Base-by-base conservation (phyloP, 441 rosid species). In the Arabidopsis hybrid region DNA sequence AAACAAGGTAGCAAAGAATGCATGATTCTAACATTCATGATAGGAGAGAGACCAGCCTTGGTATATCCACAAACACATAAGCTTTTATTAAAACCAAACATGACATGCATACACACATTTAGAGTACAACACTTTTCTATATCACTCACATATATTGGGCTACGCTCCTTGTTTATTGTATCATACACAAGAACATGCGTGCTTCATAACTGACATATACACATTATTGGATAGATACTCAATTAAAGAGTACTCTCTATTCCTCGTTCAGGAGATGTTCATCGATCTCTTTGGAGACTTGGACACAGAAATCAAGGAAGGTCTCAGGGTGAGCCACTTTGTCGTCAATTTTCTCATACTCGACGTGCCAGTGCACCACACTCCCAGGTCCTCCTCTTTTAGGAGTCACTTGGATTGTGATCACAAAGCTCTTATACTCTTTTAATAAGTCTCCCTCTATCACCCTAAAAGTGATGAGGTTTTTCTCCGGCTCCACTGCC, bases 381-480 rank as follows among this genome's bases (percentile, higher is more conserved):
- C 60, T 56, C 21, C 60, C 60, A 56, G 11, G 40, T 32, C 40
- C 60, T 32, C 60, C 60, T 32, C 34, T 21, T 21, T 56, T 75
- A 40, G 75, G 79, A 31, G 60, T 75, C 42, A 38, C 79, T 10
- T 75, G 70, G 60, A 76, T 51, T 0, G 79, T 76, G 60, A 67
- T 3, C 61, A 53, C 56, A 38, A 75, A 75, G 36, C 55, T 75
- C 40, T 68, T 68, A 45, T 61, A 75, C 60, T 61, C 69, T 57
- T 75, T 75, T 73, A 69, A 34, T 26, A 75, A 38, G 61, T 75
- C 79, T 51, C 79, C 79, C 26, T 75, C 79, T 52, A 75, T n/a
- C 9, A 75, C 74, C 51, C 50, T 75, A 29, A 75, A 52, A 12
- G 49, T 68, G 74, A 75, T 69, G 18, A 75, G 12, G 40, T 69